These are phyloP conservation scores for Codiaeum variegatum DNA, from an alignment of 441 rosid species.

Conservation along the genomic window DNA sequence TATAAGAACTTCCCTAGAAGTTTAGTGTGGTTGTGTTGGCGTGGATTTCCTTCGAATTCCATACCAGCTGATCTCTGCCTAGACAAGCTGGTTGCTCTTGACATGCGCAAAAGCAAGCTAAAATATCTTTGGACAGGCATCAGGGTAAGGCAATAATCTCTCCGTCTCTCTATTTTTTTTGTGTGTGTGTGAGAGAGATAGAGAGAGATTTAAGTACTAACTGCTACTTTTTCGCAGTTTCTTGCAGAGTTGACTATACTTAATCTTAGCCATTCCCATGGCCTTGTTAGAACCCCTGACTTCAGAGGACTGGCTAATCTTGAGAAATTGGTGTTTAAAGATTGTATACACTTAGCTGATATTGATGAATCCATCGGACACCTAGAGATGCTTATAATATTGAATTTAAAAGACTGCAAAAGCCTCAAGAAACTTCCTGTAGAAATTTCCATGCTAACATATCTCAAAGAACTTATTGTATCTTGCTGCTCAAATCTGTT, in stretches of 20 bases:
- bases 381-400: constrained; percentile 14
- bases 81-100: constrained; percentile 24
- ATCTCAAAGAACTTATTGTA: constrained; percentile 26
- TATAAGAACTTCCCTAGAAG: constrained; percentile 21
- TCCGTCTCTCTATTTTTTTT: not conserved
- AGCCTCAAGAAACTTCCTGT: constrained; percentile 20
- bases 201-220: too few relatives aligned
- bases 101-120: constrained; percentile 23
- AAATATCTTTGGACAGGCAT: constrained; percentile 23
- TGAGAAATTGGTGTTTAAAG: constrained; percentile 25
- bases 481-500: constrained; percentile 32
- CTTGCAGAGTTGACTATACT: constrained; percentile 24
- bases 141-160: constrained; percentile 19
- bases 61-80: constrained; percentile 20
- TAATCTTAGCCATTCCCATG: constrained; percentile 24
- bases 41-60: constrained; percentile 23
- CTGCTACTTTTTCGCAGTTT: constrained; percentile 15
- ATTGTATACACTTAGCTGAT: constrained; percentile 22
- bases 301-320: constrained; percentile 24
- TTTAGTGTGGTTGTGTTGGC: constrained; percentile 29
- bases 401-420: constrained; percentile 20
- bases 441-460: constrained; percentile 30
- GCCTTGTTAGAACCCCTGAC: constrained; percentile 29
- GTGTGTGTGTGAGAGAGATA: too few relatives aligned
- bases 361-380: constrained; percentile 21